Conservation (phyloP, 2,329 filamentous ascomycete species). For the Fusarium pseudograminearum region DNA sequence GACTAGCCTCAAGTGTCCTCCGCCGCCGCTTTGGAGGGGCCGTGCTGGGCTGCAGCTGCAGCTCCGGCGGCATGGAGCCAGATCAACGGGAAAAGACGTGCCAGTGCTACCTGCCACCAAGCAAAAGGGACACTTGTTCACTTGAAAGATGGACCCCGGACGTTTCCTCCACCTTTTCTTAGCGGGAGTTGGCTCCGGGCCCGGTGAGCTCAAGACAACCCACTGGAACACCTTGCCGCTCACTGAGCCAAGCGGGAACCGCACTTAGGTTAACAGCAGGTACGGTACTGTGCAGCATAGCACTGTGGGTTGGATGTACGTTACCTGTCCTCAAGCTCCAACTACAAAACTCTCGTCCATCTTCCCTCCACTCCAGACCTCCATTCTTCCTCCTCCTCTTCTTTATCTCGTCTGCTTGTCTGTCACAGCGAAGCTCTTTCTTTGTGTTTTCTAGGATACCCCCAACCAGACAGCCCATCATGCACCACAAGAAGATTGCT, state of each 20-base stretch:
- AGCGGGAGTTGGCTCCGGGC: slow-evolving; percentile 42
- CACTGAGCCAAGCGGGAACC: slow-evolving; percentile 10
- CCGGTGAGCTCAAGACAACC: slow-evolving; percentile 2
- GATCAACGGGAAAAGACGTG: slow-evolving; percentile 19
- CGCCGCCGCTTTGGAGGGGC: slow-evolving; percentile 39
- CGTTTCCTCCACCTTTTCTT: slow-evolving; percentile 24
- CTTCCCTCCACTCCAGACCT: slow-evolving; percentile 36
- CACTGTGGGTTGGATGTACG: slow-evolving; percentile 19
- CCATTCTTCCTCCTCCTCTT: slow-evolving; percentile 32
- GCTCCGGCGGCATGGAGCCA: slow-evolving; percentile 28
- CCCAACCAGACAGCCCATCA: slow-evolving; percentile 50
- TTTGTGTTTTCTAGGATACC: slow-evolving; percentile 45
- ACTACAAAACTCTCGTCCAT: slow-evolving; percentile 54
- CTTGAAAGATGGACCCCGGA: slow-evolving; percentile 48
- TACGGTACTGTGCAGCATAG: slow-evolving; percentile 6
- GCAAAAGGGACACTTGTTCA: slow-evolving; percentile 60
- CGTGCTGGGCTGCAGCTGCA: slow-evolving; percentile 26
- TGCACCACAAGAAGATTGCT: slow-evolving; percentile 65
- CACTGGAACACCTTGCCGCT: slow-evolving; percentile 7
- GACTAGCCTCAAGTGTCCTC: slow-evolving; percentile 24
- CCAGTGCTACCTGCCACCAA: slow-evolving; percentile 33
- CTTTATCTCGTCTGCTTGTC: slow-evolving; percentile 33
- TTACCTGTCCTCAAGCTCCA: slow-evolving; percentile 45
- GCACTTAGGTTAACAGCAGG: slow-evolving; percentile 6
- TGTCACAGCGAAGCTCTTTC: slow-evolving; percentile 37